Conservation (phyloP, 352 stramenopile species). For the Chrysophaeum taylorii region DNA sequence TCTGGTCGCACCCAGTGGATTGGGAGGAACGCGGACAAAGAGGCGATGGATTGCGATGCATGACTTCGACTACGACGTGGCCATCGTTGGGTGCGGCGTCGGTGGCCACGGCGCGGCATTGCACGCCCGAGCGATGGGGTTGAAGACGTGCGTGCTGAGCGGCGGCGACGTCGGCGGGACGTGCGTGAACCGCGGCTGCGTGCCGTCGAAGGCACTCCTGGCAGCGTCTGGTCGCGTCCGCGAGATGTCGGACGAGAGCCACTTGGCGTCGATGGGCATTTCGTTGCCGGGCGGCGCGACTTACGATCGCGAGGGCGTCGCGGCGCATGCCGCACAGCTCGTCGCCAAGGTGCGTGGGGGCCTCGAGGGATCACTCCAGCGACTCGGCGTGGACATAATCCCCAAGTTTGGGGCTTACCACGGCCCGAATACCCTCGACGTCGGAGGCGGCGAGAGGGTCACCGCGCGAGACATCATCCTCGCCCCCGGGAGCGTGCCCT, state of each 20-base stretch:
- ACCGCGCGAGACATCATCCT: constrained; percentile 59
- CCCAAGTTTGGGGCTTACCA: constrained; percentile 48
- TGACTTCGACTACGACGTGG: constrained; percentile 62
- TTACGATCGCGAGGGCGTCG: constrained; percentile 56
- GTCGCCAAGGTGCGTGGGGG: constrained; percentile 62
- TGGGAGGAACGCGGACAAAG: no score
- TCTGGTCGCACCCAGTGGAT: neutral
- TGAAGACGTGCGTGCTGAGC: constrained; percentile 58
- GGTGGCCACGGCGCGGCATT: constrained; percentile 64
- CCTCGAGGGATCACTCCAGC: constrained; percentile 53
- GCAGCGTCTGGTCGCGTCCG: constrained; percentile 57
- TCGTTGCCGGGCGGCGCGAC: constrained; percentile 43
- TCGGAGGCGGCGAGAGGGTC: neutral
- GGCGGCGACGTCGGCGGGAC: constrained; percentile 61
- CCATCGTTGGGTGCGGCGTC: constrained; percentile 68
- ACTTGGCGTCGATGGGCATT: constrained; percentile 65
- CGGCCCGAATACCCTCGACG: constrained; percentile 30
- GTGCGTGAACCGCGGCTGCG: constrained; percentile 68
- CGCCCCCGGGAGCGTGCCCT: constrained; percentile 62
- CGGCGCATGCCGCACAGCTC: constrained; percentile 61
- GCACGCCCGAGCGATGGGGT: constrained; percentile 49
- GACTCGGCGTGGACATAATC: constrained; percentile 57
- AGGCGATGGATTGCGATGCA: no score
- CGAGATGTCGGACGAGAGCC: constrained; percentile 56
- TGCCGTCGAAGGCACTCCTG: constrained; percentile 66